phyloP scores from a whole-genome alignment of 1,284 basidiomycete genomes.

The Xerocomus cyaneibrunnescens region DNA sequence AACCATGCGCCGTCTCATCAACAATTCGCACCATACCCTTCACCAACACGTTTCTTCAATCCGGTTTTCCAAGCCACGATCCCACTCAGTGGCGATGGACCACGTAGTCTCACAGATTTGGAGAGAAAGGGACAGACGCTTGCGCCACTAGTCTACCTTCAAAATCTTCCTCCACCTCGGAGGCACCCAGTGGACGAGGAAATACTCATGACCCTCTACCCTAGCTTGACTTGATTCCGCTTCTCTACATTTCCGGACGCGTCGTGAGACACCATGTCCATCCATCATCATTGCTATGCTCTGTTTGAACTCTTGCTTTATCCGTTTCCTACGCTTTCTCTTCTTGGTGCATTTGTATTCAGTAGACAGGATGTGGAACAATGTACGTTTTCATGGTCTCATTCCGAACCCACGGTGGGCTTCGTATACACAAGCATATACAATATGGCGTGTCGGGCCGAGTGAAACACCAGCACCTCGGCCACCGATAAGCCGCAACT shows the following conservation, averaged over 20 bases:
- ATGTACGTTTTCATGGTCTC: conserved; percentile 23
- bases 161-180: conserved; percentile 47
- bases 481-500: neutral
- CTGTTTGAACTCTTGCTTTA: conserved; percentile 11
- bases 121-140: conserved; percentile 36
- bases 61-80: conserved; percentile 7
- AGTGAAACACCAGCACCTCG: neutral
- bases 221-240: conserved; percentile 29
- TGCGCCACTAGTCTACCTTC: conserved; percentile 56
- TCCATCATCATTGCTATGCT: conserved; percentile 13
- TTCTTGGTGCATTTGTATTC: conserved; percentile 32
- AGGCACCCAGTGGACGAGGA: conserved; percentile 59
- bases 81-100: conserved; percentile 3
- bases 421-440: neutral
- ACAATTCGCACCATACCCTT: conserved; percentile 36
- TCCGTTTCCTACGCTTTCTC: conserved; percentile 7
- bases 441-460: neutral
- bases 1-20: conserved; percentile 18
- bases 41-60: conserved; percentile 25
- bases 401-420: neutral
- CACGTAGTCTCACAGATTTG: conserved; percentile 2
- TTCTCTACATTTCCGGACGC: neutral
- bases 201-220: conserved; percentile 53
- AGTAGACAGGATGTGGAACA: conserved; percentile 24
- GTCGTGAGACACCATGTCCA: neutral